Percentiles rank a stretch among this genome's conserved stretches.
Evolutionary conservation across 768 basidiomycete species (phyloP).

Genomic region (Lyophyllum decastes): DNA sequence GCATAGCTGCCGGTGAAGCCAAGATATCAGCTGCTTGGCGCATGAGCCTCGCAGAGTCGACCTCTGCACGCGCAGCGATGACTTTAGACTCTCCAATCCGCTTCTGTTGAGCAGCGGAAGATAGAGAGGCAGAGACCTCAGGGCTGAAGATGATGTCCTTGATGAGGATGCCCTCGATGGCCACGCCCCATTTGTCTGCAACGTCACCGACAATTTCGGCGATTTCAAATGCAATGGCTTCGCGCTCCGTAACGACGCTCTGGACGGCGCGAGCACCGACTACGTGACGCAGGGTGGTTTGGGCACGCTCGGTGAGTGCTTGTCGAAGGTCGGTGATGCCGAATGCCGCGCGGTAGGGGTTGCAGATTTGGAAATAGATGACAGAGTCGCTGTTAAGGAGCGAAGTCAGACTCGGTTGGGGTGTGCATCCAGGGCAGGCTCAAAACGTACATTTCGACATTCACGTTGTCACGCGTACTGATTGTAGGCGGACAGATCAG

Average conservation of each 20-base stretch:
- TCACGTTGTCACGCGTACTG: constrained; percentile 92
- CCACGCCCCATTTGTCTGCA: constrained; percentile 95
- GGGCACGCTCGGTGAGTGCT: constrained; percentile 81
- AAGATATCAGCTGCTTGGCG: constrained; percentile 95
- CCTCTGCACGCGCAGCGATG: constrained; percentile 94
- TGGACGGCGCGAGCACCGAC: constrained; percentile 96
- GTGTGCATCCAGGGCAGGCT: not conserved
- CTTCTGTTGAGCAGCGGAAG: constrained; percentile 96
- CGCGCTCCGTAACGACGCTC: constrained; percentile 94
- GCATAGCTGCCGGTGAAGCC: constrained; percentile 95
- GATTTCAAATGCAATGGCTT: constrained; percentile 95
- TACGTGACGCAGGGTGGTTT: constrained; percentile 97
- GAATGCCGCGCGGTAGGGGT: constrained; percentile 92
- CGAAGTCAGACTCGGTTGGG: constrained; percentile 6
- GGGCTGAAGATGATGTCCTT: constrained; percentile 93
- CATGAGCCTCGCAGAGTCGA: constrained; percentile 94
- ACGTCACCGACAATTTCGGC: constrained; percentile 94
- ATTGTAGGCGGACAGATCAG: constrained; percentile 1
- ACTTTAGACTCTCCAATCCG: constrained; percentile 96
- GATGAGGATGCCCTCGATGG: constrained; percentile 94
- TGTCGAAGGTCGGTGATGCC: constrained; percentile 89
- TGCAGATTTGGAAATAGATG: constrained; percentile 88
- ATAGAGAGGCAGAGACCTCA: constrained; percentile 89
- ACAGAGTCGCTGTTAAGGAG: constrained; percentile 72
- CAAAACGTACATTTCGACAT: constrained; percentile 78